These are phyloP conservation scores for Yamadazyma sp. DNA, from an alignment of 805 yeast genomes.

Conservation along the genomic window DNA sequence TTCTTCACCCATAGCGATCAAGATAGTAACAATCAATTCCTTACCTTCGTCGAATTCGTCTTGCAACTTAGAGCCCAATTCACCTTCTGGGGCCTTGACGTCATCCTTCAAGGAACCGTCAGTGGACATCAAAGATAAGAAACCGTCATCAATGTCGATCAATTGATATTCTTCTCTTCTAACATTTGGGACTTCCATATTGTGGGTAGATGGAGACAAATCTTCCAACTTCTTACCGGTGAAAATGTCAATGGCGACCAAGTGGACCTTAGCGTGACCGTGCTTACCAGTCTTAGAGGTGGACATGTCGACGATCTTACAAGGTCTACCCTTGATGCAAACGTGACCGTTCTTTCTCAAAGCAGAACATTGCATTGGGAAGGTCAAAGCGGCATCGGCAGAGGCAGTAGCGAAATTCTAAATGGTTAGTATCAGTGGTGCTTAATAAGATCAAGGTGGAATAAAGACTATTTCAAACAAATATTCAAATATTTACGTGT, in stretches of 20 bases:
- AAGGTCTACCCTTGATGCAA: constrained; percentile 98
- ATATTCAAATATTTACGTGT: too few relatives aligned
- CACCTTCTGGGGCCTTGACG: constrained; percentile 97
- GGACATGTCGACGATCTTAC: constrained; percentile 99
- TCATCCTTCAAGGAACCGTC: constrained; percentile 99
- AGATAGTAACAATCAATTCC: constrained; percentile 94
- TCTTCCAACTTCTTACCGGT: constrained; percentile 99
- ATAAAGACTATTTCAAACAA: too few relatives aligned
- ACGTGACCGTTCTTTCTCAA: constrained; percentile 99
- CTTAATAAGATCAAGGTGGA: neutral
- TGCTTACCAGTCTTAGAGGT: constrained; percentile 99
- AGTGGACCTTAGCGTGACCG: constrained; percentile 99
- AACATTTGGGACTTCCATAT: constrained; percentile 99
- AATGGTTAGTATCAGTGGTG: constrained; percentile 23
- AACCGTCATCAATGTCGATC: constrained; percentile 98
- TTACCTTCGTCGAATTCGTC: constrained; percentile 96
- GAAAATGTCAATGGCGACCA: constrained; percentile 98
- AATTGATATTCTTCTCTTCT: constrained; percentile 93
- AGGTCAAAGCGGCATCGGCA: constrained; percentile 98
- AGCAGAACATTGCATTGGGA: constrained; percentile 99
- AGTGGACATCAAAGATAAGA: constrained; percentile 90
- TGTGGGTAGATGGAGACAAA: constrained; percentile 99
- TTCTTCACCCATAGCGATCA: constrained; percentile 99
- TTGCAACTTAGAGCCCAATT: constrained; percentile 91
- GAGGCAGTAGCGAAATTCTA: constrained; percentile 97